Conservation (phyloP, 2,329 filamentous ascomycete genomes). For the Hymenoscyphus scutula region DNA sequence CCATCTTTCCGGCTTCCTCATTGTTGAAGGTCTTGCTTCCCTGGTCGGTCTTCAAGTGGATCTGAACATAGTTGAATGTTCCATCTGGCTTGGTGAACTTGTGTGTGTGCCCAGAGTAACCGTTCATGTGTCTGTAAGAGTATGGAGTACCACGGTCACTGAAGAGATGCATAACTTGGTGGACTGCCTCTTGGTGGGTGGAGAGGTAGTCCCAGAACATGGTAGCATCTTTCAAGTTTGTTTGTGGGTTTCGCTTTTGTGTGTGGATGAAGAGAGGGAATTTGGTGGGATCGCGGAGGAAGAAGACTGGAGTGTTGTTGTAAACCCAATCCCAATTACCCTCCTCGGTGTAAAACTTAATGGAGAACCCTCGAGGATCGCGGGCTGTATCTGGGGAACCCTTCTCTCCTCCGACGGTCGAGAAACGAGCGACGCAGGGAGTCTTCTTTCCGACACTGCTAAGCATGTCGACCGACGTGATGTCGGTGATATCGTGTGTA, state of each 20-base stretch:
- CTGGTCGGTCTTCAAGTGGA: conserved; percentile 62
- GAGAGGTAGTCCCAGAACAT: conserved; percentile 50
- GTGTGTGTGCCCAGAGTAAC: conserved; percentile 65
- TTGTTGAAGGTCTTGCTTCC: conserved; percentile 59
- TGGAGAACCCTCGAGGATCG: conserved; percentile 65
- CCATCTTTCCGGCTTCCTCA: conserved; percentile 53
- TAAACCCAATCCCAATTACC: conserved; percentile 72
- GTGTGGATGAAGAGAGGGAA: conserved; percentile 76
- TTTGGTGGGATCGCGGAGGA: conserved; percentile 70
- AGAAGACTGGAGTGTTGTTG: conserved; percentile 78
- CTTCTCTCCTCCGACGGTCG: conserved; percentile 68
- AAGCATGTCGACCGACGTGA: conserved; percentile 36
- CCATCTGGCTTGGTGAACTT: conserved; percentile 66
- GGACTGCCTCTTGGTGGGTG: conserved; percentile 60
- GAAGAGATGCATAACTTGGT: conserved; percentile 65
- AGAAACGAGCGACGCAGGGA: conserved; percentile 64
- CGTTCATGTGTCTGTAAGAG: conserved; percentile 65
- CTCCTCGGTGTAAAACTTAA: conserved; percentile 70
- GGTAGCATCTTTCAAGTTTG: conserved; percentile 63
- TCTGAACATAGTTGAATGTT: conserved; percentile 63
- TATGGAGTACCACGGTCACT: conserved; percentile 65
- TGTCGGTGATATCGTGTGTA: conserved; percentile 33
- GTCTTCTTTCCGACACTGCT: conserved; percentile 66
- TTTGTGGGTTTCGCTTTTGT: conserved; percentile 72
- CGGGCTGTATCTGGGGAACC: conserved; percentile 66